phyloP scores from a whole-genome alignment of 129 eudicot genomes.

The Pseudognaphalium luteoalbum region DNA sequence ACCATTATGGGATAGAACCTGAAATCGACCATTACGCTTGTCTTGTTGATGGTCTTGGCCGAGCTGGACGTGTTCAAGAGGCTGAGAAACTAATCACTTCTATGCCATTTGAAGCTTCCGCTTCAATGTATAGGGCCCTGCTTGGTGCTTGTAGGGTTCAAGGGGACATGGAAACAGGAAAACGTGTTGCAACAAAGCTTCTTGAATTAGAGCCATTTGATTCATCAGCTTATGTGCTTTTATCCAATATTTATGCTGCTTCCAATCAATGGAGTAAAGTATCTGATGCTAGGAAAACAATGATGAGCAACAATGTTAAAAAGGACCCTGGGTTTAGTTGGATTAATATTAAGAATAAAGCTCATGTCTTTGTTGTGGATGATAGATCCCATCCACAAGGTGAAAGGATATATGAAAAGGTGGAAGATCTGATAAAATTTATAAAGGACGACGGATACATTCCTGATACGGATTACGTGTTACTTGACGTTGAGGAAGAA shows the following conservation, averaged over 20 bases:
- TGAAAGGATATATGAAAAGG: slow-evolving; percentile 31
- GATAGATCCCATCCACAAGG: slow-evolving; percentile 45
- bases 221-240: slow-evolving; percentile 46
- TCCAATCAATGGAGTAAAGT: slow-evolving; percentile 53
- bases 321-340: slow-evolving; percentile 60
- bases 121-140: slow-evolving; percentile 51
- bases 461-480: slow-evolving; percentile 35
- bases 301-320: slow-evolving; percentile 45
- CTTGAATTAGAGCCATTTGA: slow-evolving; percentile 46
- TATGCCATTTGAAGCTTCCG: slow-evolving; percentile 46
- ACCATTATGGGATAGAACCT: slow-evolving; percentile 43
- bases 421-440: slow-evolving; percentile 43
- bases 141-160: slow-evolving; percentile 54
- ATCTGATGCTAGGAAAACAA: slow-evolving; percentile 36
- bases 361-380: slow-evolving; percentile 48
- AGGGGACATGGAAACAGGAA: slow-evolving; percentile 51
- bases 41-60: slow-evolving; percentile 51
- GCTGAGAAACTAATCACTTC: slow-evolving; percentile 43
- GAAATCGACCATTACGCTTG: slow-evolving; percentile 52
- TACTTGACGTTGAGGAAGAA: slow-evolving; percentile 21
- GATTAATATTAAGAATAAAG: slow-evolving; percentile 42
- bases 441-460: slow-evolving; percentile 44
- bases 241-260: slow-evolving; percentile 48
- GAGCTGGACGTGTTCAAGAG: slow-evolving; percentile 46
- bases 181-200: slow-evolving; percentile 44